Conservation (phyloP, 75 land plant species). For the Cryptomeria japonica region DNA sequence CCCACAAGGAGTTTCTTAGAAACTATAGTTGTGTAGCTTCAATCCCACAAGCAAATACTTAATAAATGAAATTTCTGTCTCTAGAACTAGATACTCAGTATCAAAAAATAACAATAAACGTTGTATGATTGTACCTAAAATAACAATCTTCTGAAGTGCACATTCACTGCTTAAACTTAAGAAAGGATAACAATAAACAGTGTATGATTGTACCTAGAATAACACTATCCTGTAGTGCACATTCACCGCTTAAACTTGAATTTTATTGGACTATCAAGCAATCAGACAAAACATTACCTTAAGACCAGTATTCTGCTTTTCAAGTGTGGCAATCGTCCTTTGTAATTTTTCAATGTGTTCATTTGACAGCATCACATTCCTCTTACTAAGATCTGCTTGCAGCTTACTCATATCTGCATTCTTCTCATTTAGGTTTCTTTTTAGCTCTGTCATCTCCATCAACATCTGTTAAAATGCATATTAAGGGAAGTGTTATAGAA, state of each 20-base stretch:
- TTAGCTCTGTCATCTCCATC: slow-evolving; percentile 31
- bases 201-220: neutral
- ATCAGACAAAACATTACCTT: slow-evolving; percentile 32
- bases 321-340: slow-evolving; percentile 24
- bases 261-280: neutral
- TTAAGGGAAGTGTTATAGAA: neutral
- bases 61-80: neutral
- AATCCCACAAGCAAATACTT: neutral
- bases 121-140: neutral
- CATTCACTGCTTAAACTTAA: neutral
- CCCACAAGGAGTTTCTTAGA: neutral
- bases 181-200: neutral
- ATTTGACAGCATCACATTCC: slow-evolving; percentile 15
- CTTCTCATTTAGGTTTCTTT: slow-evolving; percentile 36
- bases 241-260: neutral
- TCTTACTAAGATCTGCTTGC: slow-evolving; percentile 32
- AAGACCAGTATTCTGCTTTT: slow-evolving; percentile 45
- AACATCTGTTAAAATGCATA: slow-evolving; percentile 16
- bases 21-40: neutral
- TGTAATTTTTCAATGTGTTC: slow-evolving; percentile 28
- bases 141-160: neutral
- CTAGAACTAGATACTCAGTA: neutral
- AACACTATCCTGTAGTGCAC: neutral
- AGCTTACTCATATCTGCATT: slow-evolving; percentile 29
- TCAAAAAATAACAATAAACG: neutral